Evolutionary conservation across 2,329 filamentous ascomycete genomes (phyloP).

Genomic region (Penicillium concentricum): DNA sequence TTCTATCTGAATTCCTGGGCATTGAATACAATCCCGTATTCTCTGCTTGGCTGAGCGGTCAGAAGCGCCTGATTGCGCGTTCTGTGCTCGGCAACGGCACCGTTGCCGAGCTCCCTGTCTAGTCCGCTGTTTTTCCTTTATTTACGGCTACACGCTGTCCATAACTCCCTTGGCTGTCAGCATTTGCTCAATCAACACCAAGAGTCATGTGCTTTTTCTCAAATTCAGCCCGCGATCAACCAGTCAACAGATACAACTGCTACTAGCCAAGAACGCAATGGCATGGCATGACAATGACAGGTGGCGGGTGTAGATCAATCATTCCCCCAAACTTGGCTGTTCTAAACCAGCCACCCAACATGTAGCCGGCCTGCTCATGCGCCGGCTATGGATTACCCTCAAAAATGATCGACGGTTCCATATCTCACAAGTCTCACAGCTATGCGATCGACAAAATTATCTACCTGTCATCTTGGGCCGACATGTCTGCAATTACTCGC

Average conservation of each 20-base stretch:
- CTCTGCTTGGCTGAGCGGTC: conserved; percentile 18
- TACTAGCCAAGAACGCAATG: neutral
- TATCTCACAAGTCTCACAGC: neutral
- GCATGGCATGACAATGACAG: neutral
- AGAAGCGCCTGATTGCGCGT: conserved; percentile 15
- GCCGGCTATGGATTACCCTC: neutral
- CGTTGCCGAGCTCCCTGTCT: neutral
- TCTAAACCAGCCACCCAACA: neutral
- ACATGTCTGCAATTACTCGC: neutral
- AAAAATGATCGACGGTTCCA: neutral
- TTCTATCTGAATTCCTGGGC: conserved; percentile 8
- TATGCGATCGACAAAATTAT: neutral
- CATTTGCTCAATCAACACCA: neutral
- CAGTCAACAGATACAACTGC: neutral
- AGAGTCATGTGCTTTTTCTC: neutral
- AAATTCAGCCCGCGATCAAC: neutral
- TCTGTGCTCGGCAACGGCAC: conserved; percentile 5
- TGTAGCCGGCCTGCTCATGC: neutral
- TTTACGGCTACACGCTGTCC: neutral
- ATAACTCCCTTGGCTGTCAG: neutral
- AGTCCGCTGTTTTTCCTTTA: neutral
- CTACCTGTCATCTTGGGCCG: neutral
- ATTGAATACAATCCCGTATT: conserved; percentile 6
- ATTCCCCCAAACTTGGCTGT: neutral
- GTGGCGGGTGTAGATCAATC: conserved; percentile 5